Evolutionary conservation across 2,329 filamentous ascomycete genomes (phyloP), one percentile per base, ranked within the genome.

Genomic region (Trichophyton rubrum): DNA sequence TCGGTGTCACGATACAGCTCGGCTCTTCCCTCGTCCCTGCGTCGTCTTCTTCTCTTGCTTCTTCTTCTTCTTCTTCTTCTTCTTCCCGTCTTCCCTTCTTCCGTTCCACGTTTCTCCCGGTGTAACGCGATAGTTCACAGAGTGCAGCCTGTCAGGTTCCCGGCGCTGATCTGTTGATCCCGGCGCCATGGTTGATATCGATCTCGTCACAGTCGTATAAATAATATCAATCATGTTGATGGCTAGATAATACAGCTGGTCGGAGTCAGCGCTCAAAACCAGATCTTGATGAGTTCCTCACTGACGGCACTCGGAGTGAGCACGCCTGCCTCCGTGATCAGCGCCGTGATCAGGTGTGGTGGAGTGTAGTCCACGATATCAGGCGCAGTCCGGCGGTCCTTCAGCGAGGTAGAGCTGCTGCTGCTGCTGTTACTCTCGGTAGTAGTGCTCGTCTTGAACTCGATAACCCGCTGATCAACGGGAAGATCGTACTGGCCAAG

Each of bases 401-500:
- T 62, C 20, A 22, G 33, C 7, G 53, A 24, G 4, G 43, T 38
- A 13, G 33, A 30, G 27, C 27, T 30, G 13, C 6, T 24, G 22
- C 67, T 75, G 81, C 71, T 24, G 73, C 72, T 79, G 77, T 43
- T 76, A 1, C 33, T 77, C 20, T 53, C 47, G 47, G 17, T 33
- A 6, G 47, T 30, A 3, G 81, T 78, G 1, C 82, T 83, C 67
- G 82, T 83, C 67, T 79, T 80, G 71, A 93, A 95, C 56, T 89
- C 83, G 62, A 93, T 79, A 13, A 95, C 81, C 38, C 84, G 81
- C 73, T 96, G 90, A 69, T 87, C 82, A 65, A 95, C 85, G 0
- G 88, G 88, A 62, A 95, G 77, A 69, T 93, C 88, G 62, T 86
- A 84, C 74, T 96, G 90, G 64, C 86, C 85, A 22, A 93, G 77